Evolutionary conservation across 139 green algal species (phyloP).

Genomic region (Chlorella sp.): DNA sequence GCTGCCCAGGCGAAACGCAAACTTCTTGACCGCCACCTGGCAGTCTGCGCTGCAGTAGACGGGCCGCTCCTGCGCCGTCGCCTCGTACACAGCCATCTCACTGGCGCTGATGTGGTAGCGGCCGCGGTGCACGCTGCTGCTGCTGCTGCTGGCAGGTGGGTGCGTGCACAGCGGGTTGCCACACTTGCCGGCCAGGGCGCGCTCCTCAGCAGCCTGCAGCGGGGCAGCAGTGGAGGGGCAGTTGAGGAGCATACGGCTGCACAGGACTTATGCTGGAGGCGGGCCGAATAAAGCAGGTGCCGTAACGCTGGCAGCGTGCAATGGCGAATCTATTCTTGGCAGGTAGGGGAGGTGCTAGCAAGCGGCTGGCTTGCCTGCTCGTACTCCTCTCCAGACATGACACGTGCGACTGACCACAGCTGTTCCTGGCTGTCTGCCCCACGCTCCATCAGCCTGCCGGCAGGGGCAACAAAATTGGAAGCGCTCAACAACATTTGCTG

Average conservation of each 20-base stretch:
- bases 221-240: not conserved
- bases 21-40: not conserved
- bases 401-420: constrained; percentile 41
- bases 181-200: constrained; percentile 24
- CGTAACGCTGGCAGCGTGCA: too few relatives aligned
- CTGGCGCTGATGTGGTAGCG: not conserved
- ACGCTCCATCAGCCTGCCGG: constrained; percentile 41
- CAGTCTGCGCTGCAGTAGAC: constrained; percentile 24
- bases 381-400: constrained; percentile 47
- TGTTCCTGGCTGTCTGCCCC: constrained; percentile 4
- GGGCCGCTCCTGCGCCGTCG: not conserved
- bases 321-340: too few relatives aligned
- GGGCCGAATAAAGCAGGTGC: too few relatives aligned
- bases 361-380: constrained; percentile 6
- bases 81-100: constrained; percentile 5
- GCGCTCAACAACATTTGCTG: not conserved
- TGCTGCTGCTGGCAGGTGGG: too few relatives aligned
- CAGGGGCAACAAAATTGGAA: not conserved
- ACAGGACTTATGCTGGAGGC: too few relatives aligned
- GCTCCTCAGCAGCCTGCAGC: constrained; percentile 38
- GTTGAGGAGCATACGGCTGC: not conserved
- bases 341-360: too few relatives aligned
- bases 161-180: constrained; percentile 40
- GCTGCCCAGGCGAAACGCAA: constrained; percentile 28
- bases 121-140: not conserved